phyloP scores from a whole-genome alignment of 345 rosid genomes.

The Orychophragmus violaceus region DNA sequence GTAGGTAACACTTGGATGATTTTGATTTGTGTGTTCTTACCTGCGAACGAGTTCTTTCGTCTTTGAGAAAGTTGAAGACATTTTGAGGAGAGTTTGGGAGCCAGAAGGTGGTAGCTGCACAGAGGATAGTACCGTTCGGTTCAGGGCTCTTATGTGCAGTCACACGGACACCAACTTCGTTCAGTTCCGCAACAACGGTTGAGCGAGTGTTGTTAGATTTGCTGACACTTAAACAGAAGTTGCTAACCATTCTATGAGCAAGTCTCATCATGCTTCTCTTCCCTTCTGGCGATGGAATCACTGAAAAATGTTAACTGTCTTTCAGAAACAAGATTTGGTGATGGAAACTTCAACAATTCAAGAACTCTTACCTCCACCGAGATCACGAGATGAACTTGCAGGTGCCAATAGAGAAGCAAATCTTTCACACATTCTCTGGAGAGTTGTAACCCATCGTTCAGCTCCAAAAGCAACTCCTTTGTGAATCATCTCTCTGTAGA shows the following conservation, averaged over 20 bases:
- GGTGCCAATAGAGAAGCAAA: slow-evolving; percentile 69
- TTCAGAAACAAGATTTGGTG: not conserved
- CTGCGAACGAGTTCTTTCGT: slow-evolving; percentile 90
- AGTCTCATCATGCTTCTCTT: slow-evolving; percentile 97
- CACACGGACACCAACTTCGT: slow-evolving; percentile 75
- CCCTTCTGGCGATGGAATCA: slow-evolving; percentile 76
- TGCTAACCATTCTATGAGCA: slow-evolving; percentile 84
- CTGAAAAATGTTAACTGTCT: slow-evolving; percentile 29
- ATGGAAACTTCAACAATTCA: not conserved
- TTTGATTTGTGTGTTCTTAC: slow-evolving; percentile 26
- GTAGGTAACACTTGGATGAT: not conserved
- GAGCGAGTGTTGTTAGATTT: slow-evolving; percentile 65
- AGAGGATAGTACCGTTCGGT: slow-evolving; percentile 76
- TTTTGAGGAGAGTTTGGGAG: slow-evolving; percentile 71
- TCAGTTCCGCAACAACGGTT: slow-evolving; percentile 60
- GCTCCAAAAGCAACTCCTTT: slow-evolving; percentile 88
- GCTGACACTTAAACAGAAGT: slow-evolving; percentile 72
- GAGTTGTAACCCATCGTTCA: slow-evolving; percentile 68
- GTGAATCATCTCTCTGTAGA: slow-evolving; percentile 61
- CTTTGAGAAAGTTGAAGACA: slow-evolving; percentile 80
- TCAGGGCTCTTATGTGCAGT: slow-evolving; percentile 76
- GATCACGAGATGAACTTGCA: slow-evolving; percentile 56
- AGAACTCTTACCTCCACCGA: slow-evolving; percentile 56
- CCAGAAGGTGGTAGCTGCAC: slow-evolving; percentile 95
- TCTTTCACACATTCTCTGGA: slow-evolving; percentile 86